A percentile compares a stretch with the other conserved stretches of the same genome.
Conservation (phyloP, 768 basidiomycete genomes). For the Phaeotremella skinneri region DNA sequence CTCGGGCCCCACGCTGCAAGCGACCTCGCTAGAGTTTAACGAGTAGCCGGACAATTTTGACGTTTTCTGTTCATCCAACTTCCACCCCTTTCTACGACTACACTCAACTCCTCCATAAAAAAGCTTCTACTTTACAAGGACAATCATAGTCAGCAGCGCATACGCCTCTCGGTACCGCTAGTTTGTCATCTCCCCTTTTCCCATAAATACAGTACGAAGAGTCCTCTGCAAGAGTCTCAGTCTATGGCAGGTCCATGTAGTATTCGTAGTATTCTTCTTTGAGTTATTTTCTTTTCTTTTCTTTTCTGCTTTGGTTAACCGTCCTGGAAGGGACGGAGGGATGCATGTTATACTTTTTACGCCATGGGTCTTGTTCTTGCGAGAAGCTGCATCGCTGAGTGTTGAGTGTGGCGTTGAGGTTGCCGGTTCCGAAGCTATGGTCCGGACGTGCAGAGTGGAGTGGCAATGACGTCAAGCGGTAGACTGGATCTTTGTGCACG, state of each 20-base stretch:
- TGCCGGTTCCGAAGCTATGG: background rate
- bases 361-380: too few species aligned
- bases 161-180: too few species aligned
- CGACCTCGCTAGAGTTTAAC: conserved; percentile 48
- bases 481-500: background rate
- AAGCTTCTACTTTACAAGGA: background rate
- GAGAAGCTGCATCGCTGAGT: too few species aligned
- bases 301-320: background rate
- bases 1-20: conserved; percentile 45
- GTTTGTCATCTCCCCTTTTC: too few species aligned
- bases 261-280: background rate
- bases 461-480: background rate
- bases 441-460: too few species aligned
- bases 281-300: background rate
- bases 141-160: background rate
- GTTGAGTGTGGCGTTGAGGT: too few species aligned
- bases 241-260: too few species aligned
- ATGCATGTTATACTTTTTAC: background rate
- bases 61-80: too few species aligned
- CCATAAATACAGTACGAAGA: too few species aligned
- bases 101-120: too few species aligned
- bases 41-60: conserved; percentile 43
- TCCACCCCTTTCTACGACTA: too few species aligned
- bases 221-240: too few species aligned
- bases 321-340: background rate